Evolutionary conservation across 257 asterid genomes (phyloP).

Genomic region (Gynochthodes officinalis): DNA sequence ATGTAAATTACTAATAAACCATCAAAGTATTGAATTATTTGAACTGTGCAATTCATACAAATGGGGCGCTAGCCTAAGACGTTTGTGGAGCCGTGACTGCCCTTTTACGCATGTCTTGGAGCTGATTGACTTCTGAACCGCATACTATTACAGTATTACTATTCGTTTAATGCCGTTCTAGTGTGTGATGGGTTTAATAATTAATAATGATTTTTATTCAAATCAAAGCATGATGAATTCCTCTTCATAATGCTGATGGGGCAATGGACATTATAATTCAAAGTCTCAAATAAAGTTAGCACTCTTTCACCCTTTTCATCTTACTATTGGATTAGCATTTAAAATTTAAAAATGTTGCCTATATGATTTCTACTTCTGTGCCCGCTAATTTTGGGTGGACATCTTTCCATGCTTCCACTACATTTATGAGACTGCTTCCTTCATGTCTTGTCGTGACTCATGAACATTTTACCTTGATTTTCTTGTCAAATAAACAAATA

Average conservation of each 20-base stretch:
- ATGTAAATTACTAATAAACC: too few species aligned
- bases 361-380: not conserved
- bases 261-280: conserved; percentile 13
- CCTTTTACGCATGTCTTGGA: too few species aligned
- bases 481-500: too few species aligned
- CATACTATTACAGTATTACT: not conserved
- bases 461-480: too few species aligned
- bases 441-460: too few species aligned
- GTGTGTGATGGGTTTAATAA: not conserved
- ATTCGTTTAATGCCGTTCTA: not conserved
- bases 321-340: not conserved
- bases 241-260: conserved; percentile 26
- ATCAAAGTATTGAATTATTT: too few species aligned
- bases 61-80: too few species aligned
- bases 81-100: too few species aligned
- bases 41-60: not conserved
- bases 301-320: not conserved
- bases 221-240: conserved; percentile 17
- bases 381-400: not conserved
- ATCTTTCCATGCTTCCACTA: not conserved
- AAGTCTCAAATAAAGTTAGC: not conserved
- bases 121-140: too few species aligned
- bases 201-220: conserved; percentile 7
- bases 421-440: too few species aligned
- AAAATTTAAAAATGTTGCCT: conserved; percentile 1